A percentile compares a stretch with the other conserved stretches of the same genome.
phyloP scores from a whole-genome alignment of 805 yeast genomes.

The Candida suzukii region DNA sequence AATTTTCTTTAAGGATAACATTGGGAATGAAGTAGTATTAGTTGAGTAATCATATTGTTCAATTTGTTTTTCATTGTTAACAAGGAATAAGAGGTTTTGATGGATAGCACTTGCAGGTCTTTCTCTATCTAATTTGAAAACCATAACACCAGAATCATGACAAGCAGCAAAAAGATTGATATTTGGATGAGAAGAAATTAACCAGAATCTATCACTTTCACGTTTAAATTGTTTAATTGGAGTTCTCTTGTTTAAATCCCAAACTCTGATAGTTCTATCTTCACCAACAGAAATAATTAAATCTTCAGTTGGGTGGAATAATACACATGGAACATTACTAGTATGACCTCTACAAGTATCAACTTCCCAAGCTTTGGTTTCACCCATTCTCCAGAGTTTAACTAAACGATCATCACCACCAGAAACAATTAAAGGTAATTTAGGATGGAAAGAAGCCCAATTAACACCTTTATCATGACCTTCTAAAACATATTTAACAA shows the following conservation, averaged over 20 bases:
- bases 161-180: slow-evolving; percentile 93
- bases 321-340: slow-evolving; percentile 79
- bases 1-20: slow-evolving; percentile 75
- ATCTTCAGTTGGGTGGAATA: slow-evolving; percentile 92
- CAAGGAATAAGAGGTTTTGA: slow-evolving; percentile 69
- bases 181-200: slow-evolving; percentile 79
- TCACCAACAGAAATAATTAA: slow-evolving; percentile 89
- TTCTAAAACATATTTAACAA: slow-evolving; percentile 90
- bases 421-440: slow-evolving; percentile 87
- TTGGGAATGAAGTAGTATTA: slow-evolving; percentile 64
- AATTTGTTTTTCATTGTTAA: slow-evolving; percentile 80
- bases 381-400: slow-evolving; percentile 96
- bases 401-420: slow-evolving; percentile 95
- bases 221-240: slow-evolving; percentile 92
- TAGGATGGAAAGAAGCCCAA: slow-evolving; percentile 98
- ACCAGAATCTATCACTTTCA: slow-evolving; percentile 93
- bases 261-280: slow-evolving; percentile 91
- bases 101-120: slow-evolving; percentile 80
- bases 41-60: slow-evolving; percentile 67
- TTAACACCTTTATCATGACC: slow-evolving; percentile 99
- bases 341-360: slow-evolving; percentile 98
- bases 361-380: slow-evolving; percentile 97
- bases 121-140: slow-evolving; percentile 94
- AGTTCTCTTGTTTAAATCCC: slow-evolving; percentile 93
- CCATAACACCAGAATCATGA: slow-evolving; percentile 97